Evolutionary conservation across 2,329 filamentous ascomycete species (phyloP).

Genomic region (Metarhizium rileyi): DNA sequence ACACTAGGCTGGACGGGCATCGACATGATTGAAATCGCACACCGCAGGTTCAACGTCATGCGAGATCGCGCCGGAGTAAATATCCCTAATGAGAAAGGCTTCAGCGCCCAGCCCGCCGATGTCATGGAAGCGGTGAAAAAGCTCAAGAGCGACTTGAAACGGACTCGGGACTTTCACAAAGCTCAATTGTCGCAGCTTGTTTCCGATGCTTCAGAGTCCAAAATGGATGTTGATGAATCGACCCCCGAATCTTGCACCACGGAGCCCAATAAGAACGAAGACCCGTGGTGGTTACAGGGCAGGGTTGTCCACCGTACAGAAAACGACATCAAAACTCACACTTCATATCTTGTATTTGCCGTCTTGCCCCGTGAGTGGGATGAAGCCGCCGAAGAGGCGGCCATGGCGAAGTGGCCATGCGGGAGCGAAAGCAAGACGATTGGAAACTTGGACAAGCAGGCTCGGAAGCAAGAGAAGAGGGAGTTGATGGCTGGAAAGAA

Average conservation of each 20-base stretch:
- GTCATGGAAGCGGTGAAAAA: constrained; percentile 72
- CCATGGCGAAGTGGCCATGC: constrained; percentile 54
- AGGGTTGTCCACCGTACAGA: constrained; percentile 73
- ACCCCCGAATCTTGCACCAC: constrained; percentile 7
- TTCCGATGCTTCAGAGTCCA: constrained; percentile 22
- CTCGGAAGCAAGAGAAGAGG: constrained; percentile 47
- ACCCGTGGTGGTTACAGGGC: constrained; percentile 64
- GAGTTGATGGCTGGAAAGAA: constrained; percentile 39
- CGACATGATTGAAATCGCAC: constrained; percentile 81
- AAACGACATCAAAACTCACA: constrained; percentile 87
- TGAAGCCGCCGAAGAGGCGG: constrained; percentile 66
- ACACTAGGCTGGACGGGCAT: constrained; percentile 83
- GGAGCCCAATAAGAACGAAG: constrained; percentile 13
- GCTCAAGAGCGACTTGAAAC: constrained; percentile 62
- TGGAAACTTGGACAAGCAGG: constrained; percentile 42
- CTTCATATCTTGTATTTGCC: constrained; percentile 93
- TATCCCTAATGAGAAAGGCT: constrained; percentile 54
- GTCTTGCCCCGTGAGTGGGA: constrained; percentile 80
- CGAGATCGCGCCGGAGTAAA: constrained; percentile 72
- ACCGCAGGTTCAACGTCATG: constrained; percentile 70
- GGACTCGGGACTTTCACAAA: constrained; percentile 55
- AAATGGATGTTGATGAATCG: constrained; percentile 30
- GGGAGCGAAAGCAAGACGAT: constrained; percentile 42
- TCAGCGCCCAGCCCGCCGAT: constrained; percentile 58
- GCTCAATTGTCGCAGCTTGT: constrained; percentile 16